Evolutionary conservation across 2,329 filamentous ascomycete species (phyloP).

Genomic region (Alternaria dauci): DNA sequence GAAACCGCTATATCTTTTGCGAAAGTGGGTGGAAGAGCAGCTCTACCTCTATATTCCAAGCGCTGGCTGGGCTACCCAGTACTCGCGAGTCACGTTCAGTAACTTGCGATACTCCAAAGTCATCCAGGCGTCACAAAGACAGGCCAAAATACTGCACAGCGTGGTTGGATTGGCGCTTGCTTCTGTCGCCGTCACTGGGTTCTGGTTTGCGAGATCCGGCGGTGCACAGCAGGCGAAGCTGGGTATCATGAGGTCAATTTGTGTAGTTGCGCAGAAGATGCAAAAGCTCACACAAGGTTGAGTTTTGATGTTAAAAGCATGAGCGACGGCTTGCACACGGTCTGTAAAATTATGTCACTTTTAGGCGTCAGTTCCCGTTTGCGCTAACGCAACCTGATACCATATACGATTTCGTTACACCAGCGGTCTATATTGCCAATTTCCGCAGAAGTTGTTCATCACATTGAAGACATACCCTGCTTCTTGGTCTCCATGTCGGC

Average conservation of each 20-base stretch:
- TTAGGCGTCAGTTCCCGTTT: no score
- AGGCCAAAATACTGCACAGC: slow-evolving; percentile 44
- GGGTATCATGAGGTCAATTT: slow-evolving; percentile 39
- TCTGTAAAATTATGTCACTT: background rate
- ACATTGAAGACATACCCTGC: no score
- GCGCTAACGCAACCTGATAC: background rate
- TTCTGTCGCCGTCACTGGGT: slow-evolving; percentile 23
- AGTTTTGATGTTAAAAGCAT: background rate
- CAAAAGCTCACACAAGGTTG: slow-evolving; percentile 23
- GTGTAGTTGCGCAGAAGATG: slow-evolving; percentile 32
- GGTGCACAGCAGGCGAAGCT: slow-evolving; percentile 36
- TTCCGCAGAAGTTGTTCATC: background rate
- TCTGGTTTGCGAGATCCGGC: slow-evolving; percentile 36
- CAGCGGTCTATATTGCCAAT: background rate
- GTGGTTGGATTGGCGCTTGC: slow-evolving; percentile 35
- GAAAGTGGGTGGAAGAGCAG: slow-evolving; percentile 87
- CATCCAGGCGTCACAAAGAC: slow-evolving; percentile 67
- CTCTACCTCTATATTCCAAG: slow-evolving; percentile 78
- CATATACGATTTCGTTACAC: background rate
- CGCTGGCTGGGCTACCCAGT: slow-evolving; percentile 91
- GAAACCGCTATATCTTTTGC: slow-evolving; percentile 76
- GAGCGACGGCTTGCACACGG: background rate
- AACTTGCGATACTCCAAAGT: slow-evolving; percentile 92
- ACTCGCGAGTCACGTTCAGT: slow-evolving; percentile 89
- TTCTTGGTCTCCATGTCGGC: background rate